These are phyloP conservation scores for Hondaea fermentalgiana DNA, from an alignment of 108 stramenopile species.

Conservation along the genomic window DNA sequence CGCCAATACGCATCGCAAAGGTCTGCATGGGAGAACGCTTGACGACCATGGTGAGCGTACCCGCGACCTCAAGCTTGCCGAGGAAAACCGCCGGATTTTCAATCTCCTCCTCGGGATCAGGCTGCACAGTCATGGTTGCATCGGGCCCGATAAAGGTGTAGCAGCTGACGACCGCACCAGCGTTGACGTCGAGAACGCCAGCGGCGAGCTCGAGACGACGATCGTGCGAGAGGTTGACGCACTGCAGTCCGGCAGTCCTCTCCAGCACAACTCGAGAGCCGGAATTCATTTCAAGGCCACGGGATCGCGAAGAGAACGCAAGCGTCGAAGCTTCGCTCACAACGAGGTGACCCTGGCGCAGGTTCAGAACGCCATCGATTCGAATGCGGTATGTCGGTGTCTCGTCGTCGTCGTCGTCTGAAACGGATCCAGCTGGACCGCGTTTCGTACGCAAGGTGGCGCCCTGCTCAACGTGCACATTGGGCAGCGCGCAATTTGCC, in stretches of 20 bases:
- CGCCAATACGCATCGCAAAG: not conserved
- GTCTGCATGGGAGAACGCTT: not conserved
- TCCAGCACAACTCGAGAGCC: not conserved
- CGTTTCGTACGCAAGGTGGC: not conserved
- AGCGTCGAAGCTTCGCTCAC: not conserved
- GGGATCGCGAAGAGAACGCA: not conserved
- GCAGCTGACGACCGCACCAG: not conserved
- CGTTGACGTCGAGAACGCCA: not conserved
- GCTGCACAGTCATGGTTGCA: not conserved
- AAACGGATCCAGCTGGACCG: not conserved
- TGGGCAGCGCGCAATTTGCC: not conserved
- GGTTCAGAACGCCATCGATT: not conserved
- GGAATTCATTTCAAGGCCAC: not conserved
- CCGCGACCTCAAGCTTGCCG: not conserved
- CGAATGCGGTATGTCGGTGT: not conserved
- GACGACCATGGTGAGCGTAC: not conserved
- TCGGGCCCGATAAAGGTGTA: not conserved
- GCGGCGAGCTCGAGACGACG: not conserved
- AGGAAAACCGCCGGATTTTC: not conserved
- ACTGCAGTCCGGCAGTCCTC: not conserved
- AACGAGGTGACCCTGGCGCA: not conserved
- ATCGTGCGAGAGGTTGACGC: not conserved
- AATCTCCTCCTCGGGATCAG: not conserved
- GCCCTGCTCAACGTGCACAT: not conserved
- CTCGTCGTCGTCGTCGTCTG: not conserved